A percentile compares a stretch with the other conserved stretches of the same genome.
Evolutionary conservation across 305 asterid species (phyloP).

Genomic region (Plantago coronopus): DNA sequence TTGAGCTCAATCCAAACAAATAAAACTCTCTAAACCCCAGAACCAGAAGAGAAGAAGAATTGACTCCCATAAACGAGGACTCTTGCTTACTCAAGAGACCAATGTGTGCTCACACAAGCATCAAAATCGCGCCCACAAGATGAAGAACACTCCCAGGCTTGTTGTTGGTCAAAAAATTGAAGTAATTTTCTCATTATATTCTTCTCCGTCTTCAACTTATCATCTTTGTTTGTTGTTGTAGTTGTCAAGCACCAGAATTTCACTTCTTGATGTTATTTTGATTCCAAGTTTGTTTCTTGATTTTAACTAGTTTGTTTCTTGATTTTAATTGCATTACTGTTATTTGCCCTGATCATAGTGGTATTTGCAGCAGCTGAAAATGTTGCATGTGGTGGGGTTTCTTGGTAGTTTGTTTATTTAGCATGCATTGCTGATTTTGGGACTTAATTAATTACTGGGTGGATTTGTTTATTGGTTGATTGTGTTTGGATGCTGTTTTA

Average conservation of each 20-base stretch:
- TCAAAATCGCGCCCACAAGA: not conserved
- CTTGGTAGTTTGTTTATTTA: conserved; percentile 12
- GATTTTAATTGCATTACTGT: not conserved
- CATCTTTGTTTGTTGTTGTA: conserved; percentile 1
- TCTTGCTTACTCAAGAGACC: no score
- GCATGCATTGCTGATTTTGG: conserved; percentile 23
- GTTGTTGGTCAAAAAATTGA: conserved; percentile 44
- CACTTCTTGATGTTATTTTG: conserved; percentile 1
- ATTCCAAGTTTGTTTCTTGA: conserved; percentile 5
- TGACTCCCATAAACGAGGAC: no score
- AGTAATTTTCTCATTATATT: conserved; percentile 29
- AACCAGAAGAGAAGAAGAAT: conserved; percentile 36
- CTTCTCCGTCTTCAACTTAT: no score
- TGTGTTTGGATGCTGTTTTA: not conserved
- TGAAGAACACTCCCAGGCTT: conserved; percentile 25
- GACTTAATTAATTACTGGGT: no score
- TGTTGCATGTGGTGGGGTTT: conserved; percentile 45
- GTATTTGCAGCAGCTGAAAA: not conserved
- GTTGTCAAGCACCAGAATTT: not conserved
- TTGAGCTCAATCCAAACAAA: not conserved
- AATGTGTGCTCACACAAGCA: no score
- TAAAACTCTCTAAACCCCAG: not conserved
- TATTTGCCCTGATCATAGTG: not conserved
- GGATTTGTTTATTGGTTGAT: not conserved
- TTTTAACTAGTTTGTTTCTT: conserved; percentile 25